Conservation (phyloP, 2,329 filamentous ascomycete species). For the Diaporthe sp. region DNA sequence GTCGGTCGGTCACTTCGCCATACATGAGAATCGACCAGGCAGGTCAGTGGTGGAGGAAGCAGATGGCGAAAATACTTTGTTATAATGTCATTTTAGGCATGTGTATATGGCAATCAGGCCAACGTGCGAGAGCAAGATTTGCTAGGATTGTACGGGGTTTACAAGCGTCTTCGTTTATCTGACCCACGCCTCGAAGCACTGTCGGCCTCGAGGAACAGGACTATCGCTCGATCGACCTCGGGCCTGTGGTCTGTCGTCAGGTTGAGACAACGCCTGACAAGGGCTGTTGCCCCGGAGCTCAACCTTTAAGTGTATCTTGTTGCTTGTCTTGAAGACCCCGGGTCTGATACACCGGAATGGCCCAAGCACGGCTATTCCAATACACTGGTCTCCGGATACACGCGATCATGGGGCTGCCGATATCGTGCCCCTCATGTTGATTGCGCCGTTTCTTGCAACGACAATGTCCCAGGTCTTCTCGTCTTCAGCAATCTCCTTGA, state of each 20-base stretch:
- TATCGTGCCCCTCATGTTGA: constrained; percentile 51
- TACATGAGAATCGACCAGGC: background rate
- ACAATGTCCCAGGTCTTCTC: constrained; percentile 53
- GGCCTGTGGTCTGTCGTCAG: background rate
- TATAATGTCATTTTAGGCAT: constrained; percentile 27
- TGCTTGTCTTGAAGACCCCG: background rate
- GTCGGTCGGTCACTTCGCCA: background rate
- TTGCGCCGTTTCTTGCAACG: constrained; percentile 53
- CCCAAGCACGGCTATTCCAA: background rate
- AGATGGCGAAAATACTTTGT: background rate
- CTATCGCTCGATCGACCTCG: background rate
- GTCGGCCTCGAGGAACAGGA: background rate
- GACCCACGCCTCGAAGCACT: background rate
- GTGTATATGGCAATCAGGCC: constrained; percentile 29
- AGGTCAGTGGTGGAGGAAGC: background rate
- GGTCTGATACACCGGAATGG: too few relatives aligned
- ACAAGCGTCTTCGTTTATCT: constrained; percentile 6
- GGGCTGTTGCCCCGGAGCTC: background rate
- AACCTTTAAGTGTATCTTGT: background rate
- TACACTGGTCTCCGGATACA: too few relatives aligned
- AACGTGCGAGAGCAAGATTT: constrained; percentile 27
- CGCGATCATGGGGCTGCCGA: background rate
- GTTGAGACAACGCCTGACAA: background rate
- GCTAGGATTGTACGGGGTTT: constrained; percentile 30
- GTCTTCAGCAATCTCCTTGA: constrained; percentile 48